Base-by-base conservation (phyloP, 176 grass and related monocot genomes). In the Eragrostis nindensis region DNA sequence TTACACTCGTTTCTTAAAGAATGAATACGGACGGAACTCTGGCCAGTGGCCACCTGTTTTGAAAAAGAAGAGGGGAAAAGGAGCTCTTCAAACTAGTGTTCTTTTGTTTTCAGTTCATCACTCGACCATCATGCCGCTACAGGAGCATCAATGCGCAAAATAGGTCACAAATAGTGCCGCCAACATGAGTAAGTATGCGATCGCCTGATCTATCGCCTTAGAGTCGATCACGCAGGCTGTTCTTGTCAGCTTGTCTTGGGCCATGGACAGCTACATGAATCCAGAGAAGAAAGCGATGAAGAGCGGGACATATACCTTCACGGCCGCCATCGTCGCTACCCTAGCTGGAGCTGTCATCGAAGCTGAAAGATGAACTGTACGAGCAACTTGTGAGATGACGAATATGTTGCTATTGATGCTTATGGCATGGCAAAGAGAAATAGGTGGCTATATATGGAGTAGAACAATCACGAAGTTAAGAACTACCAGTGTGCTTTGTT, bases 221-320 rank as follows among this genome's bases (percentile, higher is more conserved):
- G 50, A 15, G 17, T 46, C 32, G 32, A 36, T 36, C 32, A 36
- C 32, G 32, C 32, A 4, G 32, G 32, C 32, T 4, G 32, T 4
- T 36, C 2, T 4, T 4, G 32, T 36, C 32, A 36, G 32, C 2
- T 36, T 36, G 32, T 36, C 32, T 36, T 36, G 32, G 32, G 32
- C 32, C 32, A 36, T 36, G 46, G 55, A 53, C 18, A 87, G 36
- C 32, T 76, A 44, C 72, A 82, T 87, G 64, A 82, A 54, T 12
- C 78, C 85, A 10, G 79, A 75, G 84, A 86, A 76, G 72, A 71
- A 77, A 5, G 55, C 54, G 0, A 72, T 26, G 72, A 77, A 55
- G 32, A 82, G 71, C 63, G 70, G 54, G 43, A 70, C 6, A 53
- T 9, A 82, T 16, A 22, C 53, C 54, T 63, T 82, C 29, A 62